These are phyloP conservation scores for Ramalina peruviana DNA, from an alignment of 495 filamentous ascomycete genomes.

Conservation along the genomic window DNA sequence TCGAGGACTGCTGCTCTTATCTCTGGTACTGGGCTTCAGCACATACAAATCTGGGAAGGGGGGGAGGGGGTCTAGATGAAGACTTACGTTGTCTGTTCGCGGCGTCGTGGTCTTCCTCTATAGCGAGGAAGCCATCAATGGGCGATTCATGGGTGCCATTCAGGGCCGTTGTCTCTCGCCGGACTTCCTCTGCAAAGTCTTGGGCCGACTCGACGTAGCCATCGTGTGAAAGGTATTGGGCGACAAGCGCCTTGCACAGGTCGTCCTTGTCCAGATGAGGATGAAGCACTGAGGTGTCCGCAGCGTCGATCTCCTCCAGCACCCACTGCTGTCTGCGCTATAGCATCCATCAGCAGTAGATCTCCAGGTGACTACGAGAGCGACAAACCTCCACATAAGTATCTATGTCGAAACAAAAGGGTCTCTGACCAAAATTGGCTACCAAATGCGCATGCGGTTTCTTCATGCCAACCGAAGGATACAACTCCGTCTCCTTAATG, in stretches of 20 bases:
- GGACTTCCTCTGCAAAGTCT: constrained; percentile 76
- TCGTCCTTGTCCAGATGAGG: constrained; percentile 57
- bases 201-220: constrained; percentile 92
- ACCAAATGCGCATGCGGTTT: constrained; percentile 68
- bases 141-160: constrained; percentile 37
- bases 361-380: neutral
- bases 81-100: constrained; percentile 70
- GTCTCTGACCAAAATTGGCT: constrained; percentile 83
- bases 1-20: constrained; percentile 84
- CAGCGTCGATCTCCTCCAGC: constrained; percentile 37
- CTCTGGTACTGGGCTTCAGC: constrained; percentile 30
- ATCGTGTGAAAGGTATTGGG: constrained; percentile 87
- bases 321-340: constrained; percentile 51
- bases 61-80: neutral
- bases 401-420: constrained; percentile 91
- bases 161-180: constrained; percentile 52
- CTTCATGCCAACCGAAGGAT: constrained; percentile 90
- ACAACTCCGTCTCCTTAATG: constrained; percentile 54
- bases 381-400: constrained; percentile 51
- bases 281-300: constrained; percentile 41
- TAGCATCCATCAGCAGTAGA: constrained; percentile 13
- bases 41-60: neutral
- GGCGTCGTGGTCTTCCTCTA: constrained; percentile 79
- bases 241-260: constrained; percentile 68
- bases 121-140: constrained; percentile 45